Percentiles rank a stretch among this genome's conserved stretches.
phyloP scores from a whole-genome alignment of 129 eudicot genomes.

The Chrysanthemum lavandulifolium region DNA sequence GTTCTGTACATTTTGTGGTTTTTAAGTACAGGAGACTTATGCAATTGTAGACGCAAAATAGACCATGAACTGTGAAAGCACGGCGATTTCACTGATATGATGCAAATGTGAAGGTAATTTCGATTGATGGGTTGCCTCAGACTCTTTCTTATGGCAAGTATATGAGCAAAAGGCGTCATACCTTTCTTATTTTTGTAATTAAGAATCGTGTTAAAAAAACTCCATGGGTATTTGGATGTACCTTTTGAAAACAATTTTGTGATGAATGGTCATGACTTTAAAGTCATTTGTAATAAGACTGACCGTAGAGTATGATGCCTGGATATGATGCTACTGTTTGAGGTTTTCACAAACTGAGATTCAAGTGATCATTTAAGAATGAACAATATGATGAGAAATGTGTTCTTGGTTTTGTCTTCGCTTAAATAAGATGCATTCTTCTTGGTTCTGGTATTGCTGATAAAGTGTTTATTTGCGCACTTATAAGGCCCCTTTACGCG shows the following conservation, averaged over 20 bases:
- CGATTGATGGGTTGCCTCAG: neutral
- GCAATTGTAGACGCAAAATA: conserved; percentile 59
- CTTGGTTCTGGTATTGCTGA: too few species aligned
- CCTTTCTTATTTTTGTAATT: neutral
- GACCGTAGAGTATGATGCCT: neutral
- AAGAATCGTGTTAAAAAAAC: neutral
- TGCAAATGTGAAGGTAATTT: conserved; percentile 9
- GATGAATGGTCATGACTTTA: neutral
- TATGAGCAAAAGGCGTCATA: too few species aligned
- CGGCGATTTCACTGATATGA: neutral
- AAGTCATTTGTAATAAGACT: neutral
- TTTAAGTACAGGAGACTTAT: conserved; percentile 68
- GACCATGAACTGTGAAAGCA: conserved; percentile 5
- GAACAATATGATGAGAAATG: too few species aligned
- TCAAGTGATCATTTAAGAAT: too few species aligned
- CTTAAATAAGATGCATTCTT: too few species aligned
- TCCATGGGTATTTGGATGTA: neutral
- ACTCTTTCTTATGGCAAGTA: too few species aligned
- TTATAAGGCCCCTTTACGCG: too few species aligned
- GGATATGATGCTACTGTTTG: too few species aligned
- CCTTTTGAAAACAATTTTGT: neutral
- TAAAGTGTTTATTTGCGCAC: too few species aligned
- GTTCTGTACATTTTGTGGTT: conserved; percentile 68
- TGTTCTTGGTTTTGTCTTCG: too few species aligned
- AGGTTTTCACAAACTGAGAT: too few species aligned